Evolutionary conservation across 805 yeast genomes (phyloP), one percentile per base, ranked within the genome.

Genomic region (Wickerhamiella alocasiicola): DNA sequence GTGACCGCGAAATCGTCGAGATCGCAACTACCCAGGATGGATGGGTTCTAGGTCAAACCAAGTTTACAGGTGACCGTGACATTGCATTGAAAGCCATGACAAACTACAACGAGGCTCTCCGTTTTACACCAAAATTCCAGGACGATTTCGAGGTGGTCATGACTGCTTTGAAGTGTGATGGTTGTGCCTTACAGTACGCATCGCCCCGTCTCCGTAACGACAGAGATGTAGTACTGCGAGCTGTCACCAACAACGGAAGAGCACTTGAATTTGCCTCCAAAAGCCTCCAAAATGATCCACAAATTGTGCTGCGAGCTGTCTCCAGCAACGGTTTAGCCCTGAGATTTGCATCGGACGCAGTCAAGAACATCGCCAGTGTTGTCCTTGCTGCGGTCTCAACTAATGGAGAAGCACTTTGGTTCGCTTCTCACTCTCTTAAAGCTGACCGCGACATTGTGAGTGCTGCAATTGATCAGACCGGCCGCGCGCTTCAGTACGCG

Each of bases 1-100:
- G 7, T n/a, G 36, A 32, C 28, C 36, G 36, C 19, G 36, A 32
- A 7, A 20, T 32, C 15, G 28, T 32, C 12, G 12, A 23, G 18
- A 23, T 5, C 9, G 36, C 36, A 5, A 18, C 23, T 7, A 21
- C 6, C 3, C 27, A 32, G 19, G 15, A n/a, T 6, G 36, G 36
- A 5, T 21, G 27, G 26, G 36, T 28, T 23, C 9, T 32, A n/a
- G 19, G 13, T n/a, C 18, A 32, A 9, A 28, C 36, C 6, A 31
- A 24, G 11, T 24, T 34, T 17, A 15, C 13, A n/a, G 11, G 12
- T 9, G 31, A 35, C 9, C 38, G 25, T 3, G 28, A 27, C 6
- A 24, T 35, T 15, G 38, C 26, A 12, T 7, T 5, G 9, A 6
- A 9, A 11, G 39, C 39, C 3, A 33, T 36, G 4, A 11, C 33